A percentile compares a stretch with the other conserved stretches of the same genome.
phyloP scores from a whole-genome alignment of 176 grass and related monocot genomes.

The Avena sativa region DNA sequence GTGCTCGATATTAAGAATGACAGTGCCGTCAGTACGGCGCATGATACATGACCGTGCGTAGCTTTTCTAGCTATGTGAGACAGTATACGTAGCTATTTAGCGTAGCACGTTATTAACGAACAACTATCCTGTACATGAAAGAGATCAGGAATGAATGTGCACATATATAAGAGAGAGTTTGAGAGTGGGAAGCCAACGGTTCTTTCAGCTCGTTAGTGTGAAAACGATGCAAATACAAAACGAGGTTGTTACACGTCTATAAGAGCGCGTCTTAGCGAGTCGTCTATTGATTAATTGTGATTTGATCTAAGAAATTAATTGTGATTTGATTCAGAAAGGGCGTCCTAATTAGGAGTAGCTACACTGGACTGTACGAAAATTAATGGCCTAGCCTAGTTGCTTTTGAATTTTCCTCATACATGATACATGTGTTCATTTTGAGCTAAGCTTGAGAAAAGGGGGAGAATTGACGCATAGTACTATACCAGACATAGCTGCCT shows the following conservation, averaged over 20 bases:
- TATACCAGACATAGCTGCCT: background rate
- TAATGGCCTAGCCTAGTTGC: conserved; percentile 36
- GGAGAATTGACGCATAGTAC: background rate
- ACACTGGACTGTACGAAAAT: conserved; percentile 1
- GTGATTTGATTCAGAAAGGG: background rate
- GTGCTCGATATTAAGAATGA: too few species aligned
- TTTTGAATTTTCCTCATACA: conserved; percentile 13
- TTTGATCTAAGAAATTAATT: background rate
- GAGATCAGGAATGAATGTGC: background rate
- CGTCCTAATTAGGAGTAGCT: background rate
- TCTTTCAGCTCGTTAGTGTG: background rate
- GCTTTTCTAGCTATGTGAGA: background rate
- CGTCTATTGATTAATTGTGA: conserved; percentile 30
- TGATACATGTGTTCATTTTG: background rate
- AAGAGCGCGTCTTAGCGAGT: background rate
- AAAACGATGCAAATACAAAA: background rate
- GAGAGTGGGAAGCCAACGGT: background rate
- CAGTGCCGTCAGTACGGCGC: background rate
- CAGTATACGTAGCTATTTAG: background rate
- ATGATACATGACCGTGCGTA: background rate
- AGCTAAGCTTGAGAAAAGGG: background rate
- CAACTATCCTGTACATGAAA: background rate
- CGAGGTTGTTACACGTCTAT: conserved; percentile 37
- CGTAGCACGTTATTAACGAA: background rate
- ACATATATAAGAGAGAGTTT: background rate